phyloP scores from a whole-genome alignment of 1,284 basidiomycete species.

The Puccinia coronata region DNA sequence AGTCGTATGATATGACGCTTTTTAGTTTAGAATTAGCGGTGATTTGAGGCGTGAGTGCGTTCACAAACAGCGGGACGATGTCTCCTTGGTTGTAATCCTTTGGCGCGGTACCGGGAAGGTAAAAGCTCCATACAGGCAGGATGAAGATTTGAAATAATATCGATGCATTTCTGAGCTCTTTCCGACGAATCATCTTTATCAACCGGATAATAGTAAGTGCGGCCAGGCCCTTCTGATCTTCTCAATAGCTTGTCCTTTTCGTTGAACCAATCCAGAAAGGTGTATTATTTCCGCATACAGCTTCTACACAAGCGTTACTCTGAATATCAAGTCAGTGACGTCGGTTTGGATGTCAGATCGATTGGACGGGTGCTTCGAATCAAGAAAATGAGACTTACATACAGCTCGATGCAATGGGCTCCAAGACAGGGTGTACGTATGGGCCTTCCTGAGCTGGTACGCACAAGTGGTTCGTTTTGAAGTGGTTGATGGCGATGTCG shows the following conservation, averaged over 20 bases:
- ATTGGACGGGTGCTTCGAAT: background rate
- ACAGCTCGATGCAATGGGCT: background rate
- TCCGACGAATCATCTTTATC: slow-evolving; percentile 12
- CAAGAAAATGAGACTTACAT: background rate
- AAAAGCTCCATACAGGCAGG: slow-evolving; percentile 52
- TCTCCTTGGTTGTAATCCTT: slow-evolving; percentile 58
- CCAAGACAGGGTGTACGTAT: too few relatives aligned
- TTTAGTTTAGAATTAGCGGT: slow-evolving; percentile 29
- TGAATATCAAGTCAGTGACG: background rate
- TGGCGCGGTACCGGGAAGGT: slow-evolving; percentile 60
- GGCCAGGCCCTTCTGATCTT: background rate
- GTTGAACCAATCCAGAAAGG: background rate
- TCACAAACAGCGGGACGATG: slow-evolving; percentile 59
- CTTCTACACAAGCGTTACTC: background rate
- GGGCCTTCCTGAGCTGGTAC: background rate
- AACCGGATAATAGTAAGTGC: background rate
- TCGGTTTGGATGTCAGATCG: too few relatives aligned
- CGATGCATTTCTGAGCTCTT: background rate
- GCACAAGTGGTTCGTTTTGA: background rate
- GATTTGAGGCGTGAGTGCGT: slow-evolving; percentile 55
- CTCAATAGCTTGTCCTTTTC: background rate
- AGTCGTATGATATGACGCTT: slow-evolving; percentile 63
- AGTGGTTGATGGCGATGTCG: background rate
- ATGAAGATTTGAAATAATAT: slow-evolving; percentile 6
- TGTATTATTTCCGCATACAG: background rate